Conservation (phyloP, 257 asterid genomes). For the Solanum paucissectum region DNA sequence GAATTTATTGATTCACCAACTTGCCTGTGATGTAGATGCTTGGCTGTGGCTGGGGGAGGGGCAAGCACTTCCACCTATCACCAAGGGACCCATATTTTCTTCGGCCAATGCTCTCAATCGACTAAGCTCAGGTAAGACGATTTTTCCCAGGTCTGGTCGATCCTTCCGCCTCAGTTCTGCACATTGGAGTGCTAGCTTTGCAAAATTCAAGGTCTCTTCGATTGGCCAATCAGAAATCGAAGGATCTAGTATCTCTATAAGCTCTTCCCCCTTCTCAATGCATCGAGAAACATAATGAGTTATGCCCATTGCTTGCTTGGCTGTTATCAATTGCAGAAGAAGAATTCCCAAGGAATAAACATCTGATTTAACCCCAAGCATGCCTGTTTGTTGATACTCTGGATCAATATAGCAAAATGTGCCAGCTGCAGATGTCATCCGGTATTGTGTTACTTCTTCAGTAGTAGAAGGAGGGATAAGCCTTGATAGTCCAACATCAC, state of each 20-base stretch:
- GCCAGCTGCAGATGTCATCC: constrained; percentile 89
- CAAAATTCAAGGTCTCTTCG: constrained; percentile 48
- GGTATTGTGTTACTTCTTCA: constrained; percentile 51
- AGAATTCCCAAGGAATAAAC: constrained; percentile 71
- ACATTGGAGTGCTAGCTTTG: constrained; percentile 54
- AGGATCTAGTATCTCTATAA: constrained; percentile 54
- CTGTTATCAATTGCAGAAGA: constrained; percentile 59
- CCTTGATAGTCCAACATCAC: constrained; percentile 84
- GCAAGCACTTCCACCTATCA: constrained; percentile 15
- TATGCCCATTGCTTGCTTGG: constrained; percentile 71
- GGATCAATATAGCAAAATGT: constrained; percentile 92
- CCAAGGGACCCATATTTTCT: constrained; percentile 24
- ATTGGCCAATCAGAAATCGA: constrained; percentile 66
- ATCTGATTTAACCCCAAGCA: constrained; percentile 90
- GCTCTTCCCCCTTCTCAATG: constrained; percentile 43
- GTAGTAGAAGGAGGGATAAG: constrained; percentile 57
- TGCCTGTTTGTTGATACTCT: constrained; percentile 83
- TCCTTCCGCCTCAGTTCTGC: constrained; percentile 76
- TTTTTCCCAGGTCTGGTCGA: constrained; percentile 68
- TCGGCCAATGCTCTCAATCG: constrained; percentile 45
- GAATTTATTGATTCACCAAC: not conserved
- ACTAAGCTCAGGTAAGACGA: constrained; percentile 51
- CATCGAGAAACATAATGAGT: constrained; percentile 38
- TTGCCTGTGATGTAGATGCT: constrained; percentile 20
- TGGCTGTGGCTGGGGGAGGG: constrained; percentile 30